Percentiles rank a stretch among this genome's conserved stretches.
Evolutionary conservation across 148 eudicot species (phyloP).

Genomic region (Rhododendron kiyosumense): DNA sequence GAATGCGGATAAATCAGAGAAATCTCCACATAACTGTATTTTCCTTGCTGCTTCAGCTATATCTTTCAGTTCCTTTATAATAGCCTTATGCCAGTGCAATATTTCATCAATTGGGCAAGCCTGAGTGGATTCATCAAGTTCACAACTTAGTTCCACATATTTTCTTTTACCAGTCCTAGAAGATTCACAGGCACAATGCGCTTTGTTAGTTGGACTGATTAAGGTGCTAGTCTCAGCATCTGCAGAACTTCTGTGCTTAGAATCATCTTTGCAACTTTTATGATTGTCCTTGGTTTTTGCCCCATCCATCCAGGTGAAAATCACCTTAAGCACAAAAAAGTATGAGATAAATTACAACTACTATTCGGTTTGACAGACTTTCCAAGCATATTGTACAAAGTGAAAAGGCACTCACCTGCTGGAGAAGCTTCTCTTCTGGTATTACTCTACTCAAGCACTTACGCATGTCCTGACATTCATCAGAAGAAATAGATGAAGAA

Average conservation of each 20-base stretch:
- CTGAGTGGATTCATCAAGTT: constrained; percentile 28
- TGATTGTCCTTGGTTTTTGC: constrained; percentile 26
- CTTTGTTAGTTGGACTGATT: constrained; percentile 25
- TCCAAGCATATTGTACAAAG: background rate
- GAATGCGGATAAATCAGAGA: constrained; percentile 71
- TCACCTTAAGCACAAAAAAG: constrained; percentile 40
- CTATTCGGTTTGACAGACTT: background rate
- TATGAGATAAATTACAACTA: constrained; percentile 17
- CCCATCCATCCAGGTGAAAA: constrained; percentile 97
- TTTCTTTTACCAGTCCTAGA: constrained; percentile 48
- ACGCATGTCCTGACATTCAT: constrained; percentile 84
- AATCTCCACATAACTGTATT: constrained; percentile 63
- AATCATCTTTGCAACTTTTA: constrained; percentile 34
- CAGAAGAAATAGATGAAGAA: constrained; percentile 75
- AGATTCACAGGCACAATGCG: constrained; percentile 54
- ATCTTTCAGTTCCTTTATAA: constrained; percentile 69
- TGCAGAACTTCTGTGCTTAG: constrained; percentile 24
- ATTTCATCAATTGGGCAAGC: constrained; percentile 82
- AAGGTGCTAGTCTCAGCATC: constrained; percentile 32
- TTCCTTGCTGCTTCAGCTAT: constrained; percentile 86
- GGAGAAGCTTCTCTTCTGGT: constrained; percentile 89
- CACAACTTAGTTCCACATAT: constrained; percentile 26
- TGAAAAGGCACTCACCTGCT: constrained; percentile 53
- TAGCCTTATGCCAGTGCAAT: constrained; percentile 89
- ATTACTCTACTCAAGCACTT: constrained; percentile 74